These are phyloP conservation scores for Zymoseptoria brevis DNA, from an alignment of 2,329 filamentous ascomycete species.

Conservation along the genomic window DNA sequence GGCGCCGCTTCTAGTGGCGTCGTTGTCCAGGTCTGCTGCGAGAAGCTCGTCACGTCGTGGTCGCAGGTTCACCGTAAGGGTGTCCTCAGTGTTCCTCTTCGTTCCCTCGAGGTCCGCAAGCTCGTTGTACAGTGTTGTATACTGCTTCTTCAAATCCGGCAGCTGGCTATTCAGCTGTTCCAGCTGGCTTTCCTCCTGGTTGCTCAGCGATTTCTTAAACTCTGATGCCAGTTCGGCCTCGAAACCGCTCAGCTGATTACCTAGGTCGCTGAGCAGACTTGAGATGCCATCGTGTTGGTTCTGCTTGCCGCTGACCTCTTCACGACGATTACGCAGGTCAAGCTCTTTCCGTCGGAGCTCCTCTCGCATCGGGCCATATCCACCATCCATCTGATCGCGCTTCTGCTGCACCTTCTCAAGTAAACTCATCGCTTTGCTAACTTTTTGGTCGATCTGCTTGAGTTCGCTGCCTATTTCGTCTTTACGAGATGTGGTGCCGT, in stretches of 20 bases:
- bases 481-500: constrained; percentile 56
- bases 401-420: constrained; percentile 75
- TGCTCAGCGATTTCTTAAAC: constrained; percentile 83
- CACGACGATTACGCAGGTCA: constrained; percentile 64
- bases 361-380: constrained; percentile 69
- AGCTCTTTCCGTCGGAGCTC: constrained; percentile 69
- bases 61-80: constrained; percentile 80
- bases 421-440: constrained; percentile 78
- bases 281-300: constrained; percentile 60
- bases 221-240: constrained; percentile 74
- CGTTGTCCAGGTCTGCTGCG: constrained; percentile 62
- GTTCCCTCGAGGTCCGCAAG: constrained; percentile 70
- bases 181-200: constrained; percentile 74
- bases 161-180: constrained; percentile 61
- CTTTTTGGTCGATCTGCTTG: constrained; percentile 75
- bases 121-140: constrained; percentile 64
- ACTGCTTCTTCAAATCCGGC: constrained; percentile 67
- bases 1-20: constrained; percentile 43
- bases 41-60: constrained; percentile 82
- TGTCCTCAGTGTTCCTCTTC: constrained; percentile 77
- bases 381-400: constrained; percentile 67
- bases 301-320: constrained; percentile 66
- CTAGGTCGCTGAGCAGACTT: constrained; percentile 48
- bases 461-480: constrained; percentile 61
- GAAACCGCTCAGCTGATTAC: constrained; percentile 66